A percentile compares a stretch with the other conserved stretches of the same genome.
Conservation (phyloP, 768 basidiomycete genomes). For the Mycena leptocephala region DNA sequence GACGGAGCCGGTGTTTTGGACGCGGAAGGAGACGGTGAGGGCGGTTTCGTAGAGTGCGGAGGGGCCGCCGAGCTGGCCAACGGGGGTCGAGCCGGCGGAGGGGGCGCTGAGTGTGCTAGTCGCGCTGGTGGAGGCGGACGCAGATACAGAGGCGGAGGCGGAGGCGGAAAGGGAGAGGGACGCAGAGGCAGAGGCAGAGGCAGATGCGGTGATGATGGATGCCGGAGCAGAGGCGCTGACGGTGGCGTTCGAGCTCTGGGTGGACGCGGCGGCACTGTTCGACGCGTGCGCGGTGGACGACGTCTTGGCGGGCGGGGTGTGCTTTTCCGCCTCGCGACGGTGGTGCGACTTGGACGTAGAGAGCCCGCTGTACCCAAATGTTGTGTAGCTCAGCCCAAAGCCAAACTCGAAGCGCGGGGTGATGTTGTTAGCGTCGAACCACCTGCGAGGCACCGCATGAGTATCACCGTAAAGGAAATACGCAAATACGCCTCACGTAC, state of each 20-base stretch:
- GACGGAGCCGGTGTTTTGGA: constrained; percentile 54
- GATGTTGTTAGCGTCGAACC: constrained; percentile 52
- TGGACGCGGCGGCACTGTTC: no score
- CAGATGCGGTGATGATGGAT: no score
- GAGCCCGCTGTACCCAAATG: constrained; percentile 56
- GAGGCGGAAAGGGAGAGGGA: no score
- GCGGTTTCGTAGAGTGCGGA: constrained; percentile 46
- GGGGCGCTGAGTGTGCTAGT: constrained; percentile 29
- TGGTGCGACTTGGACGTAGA: no score
- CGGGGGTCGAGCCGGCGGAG: constrained; percentile 13
- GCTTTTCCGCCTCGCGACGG: no score
- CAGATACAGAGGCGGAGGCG: no score
- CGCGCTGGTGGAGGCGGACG: constrained; percentile 25
- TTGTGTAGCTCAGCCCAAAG: constrained; percentile 61
- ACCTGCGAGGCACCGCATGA: not conserved
- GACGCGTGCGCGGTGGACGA: no score
- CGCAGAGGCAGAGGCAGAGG: no score
- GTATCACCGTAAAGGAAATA: not conserved
- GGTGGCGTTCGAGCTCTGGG: no score
- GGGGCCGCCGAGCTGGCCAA: constrained; percentile 25
- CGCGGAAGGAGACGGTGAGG: constrained; percentile 50
- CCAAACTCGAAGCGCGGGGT: constrained; percentile 48
- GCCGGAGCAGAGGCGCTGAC: no score
- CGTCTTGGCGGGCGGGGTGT: no score
- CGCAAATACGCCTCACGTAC: constrained; percentile 29